Evolutionary conservation across 257 asterid genomes (phyloP), one percentile per base, ranked within the genome.

Genomic region (Solanum microdontum): DNA sequence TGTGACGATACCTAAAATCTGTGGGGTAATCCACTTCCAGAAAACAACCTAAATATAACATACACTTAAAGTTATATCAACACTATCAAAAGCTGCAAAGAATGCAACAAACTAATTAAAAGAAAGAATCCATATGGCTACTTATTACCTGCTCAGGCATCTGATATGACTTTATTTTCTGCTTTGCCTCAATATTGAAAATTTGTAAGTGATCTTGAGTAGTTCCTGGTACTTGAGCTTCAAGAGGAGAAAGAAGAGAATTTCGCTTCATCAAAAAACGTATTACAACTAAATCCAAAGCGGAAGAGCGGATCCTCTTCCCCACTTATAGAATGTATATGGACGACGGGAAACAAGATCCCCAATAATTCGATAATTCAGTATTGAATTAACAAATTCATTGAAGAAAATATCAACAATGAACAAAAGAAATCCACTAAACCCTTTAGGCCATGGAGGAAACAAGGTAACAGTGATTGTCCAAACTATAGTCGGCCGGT

Each of bases 1-100:
- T 1, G 99, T 95, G 84, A 97, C 99, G 91, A 97, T 88, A 55
- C 99, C 99, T 94, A 97, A 87, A 98, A 95, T 92, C 93, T 94
- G 93, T n/a, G 95, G 96, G 45, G 97, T 89, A 86, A 96, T 94
- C 99, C 99, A 97, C 94, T 97, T 97, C 99, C 99, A 97, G 89
- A 97, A 97, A 40, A 94, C 99, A 40, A 97, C 98, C 99, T 96
- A 89, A 28, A 88, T 80, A 89, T 82, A 51, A 34, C 66, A 21
- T 9, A 17, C 48, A 33, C 34, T 51, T 24, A 48, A 60, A 30
- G 30, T 72, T 51, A 28, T 28, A 33, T 86, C 73, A 55, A 72
- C 40, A 30, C 45, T 45, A 72, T 33, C 55, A 86, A 45, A 86
- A 23, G 30, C 69, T 48, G 19, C 69, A 51, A 69, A 86, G 75